Conservation (phyloP, 805 yeast genomes). For the Monosporozyma aerobia region DNA sequence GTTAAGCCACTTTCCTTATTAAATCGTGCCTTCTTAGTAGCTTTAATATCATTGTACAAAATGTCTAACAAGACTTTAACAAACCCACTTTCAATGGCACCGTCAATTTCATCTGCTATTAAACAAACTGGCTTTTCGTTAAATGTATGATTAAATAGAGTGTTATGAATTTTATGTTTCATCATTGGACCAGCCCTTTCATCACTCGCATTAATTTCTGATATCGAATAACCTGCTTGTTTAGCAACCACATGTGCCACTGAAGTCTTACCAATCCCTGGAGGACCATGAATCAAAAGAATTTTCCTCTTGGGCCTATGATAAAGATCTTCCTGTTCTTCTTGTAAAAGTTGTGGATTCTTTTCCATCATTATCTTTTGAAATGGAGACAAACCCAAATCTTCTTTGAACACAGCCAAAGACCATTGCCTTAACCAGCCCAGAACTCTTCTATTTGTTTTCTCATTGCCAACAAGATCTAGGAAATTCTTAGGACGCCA, state of each 20-base stretch:
- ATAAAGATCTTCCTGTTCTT: constrained; percentile 36
- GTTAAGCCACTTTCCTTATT: background rate
- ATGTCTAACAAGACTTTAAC: constrained; percentile 51
- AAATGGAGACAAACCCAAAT: constrained; percentile 10
- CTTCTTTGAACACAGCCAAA: constrained; percentile 43
- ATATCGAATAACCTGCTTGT: constrained; percentile 69
- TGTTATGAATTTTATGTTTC: constrained; percentile 47
- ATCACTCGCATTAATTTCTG: constrained; percentile 83
- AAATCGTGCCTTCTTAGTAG: constrained; percentile 19
- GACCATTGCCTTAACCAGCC: constrained; percentile 66
- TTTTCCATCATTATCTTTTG: background rate
- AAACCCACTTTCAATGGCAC: constrained; percentile 59
- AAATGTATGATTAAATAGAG: constrained; percentile 56
- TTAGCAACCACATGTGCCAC: constrained; percentile 76
- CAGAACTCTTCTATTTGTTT: constrained; percentile 47
- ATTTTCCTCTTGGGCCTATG: constrained; percentile 55
- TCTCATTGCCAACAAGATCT: constrained; percentile 63
- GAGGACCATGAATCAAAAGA: constrained; percentile 78
- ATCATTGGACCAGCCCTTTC: constrained; percentile 57
- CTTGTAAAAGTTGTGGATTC: constrained; percentile 1
- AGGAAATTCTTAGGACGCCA: constrained; percentile 57
- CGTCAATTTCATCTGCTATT: constrained; percentile 85
- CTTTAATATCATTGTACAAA: constrained; percentile 46
- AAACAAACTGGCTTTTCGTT: constrained; percentile 71
- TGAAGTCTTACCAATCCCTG: constrained; percentile 89